Conservation (phyloP, 2,329 filamentous ascomycete species). For the Simplicillium sp. region DNA sequence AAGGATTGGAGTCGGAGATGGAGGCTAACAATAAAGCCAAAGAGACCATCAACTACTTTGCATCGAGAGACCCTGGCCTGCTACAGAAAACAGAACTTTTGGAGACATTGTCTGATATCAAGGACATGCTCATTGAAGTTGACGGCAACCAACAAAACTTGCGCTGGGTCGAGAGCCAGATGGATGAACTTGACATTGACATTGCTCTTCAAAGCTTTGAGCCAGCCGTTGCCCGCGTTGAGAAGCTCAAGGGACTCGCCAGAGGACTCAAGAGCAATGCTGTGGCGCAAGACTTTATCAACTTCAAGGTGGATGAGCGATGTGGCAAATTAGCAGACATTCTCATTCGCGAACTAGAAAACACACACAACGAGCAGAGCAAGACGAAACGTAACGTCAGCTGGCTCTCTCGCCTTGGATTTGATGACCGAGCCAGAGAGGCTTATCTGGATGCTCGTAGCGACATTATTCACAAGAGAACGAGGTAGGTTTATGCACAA, state of each 20-base stretch:
- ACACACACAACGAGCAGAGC: slow-evolving; percentile 65
- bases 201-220: slow-evolving; percentile 88
- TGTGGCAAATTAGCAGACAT: slow-evolving; percentile 67
- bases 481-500: slow-evolving; percentile 48
- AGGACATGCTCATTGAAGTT: slow-evolving; percentile 87
- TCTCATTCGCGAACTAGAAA: slow-evolving; percentile 67
- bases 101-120: slow-evolving; percentile 67
- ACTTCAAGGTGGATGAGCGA: slow-evolving; percentile 80
- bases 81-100: slow-evolving; percentile 73
- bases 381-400: slow-evolving; percentile 73
- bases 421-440: slow-evolving; percentile 81
- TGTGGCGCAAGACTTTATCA: slow-evolving; percentile 86
- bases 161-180: slow-evolving; percentile 88
- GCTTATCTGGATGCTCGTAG: slow-evolving; percentile 75
- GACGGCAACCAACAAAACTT: slow-evolving; percentile 95
- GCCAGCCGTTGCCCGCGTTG: slow-evolving; percentile 71
- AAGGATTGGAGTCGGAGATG: slow-evolving; percentile 74
- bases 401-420: slow-evolving; percentile 81
- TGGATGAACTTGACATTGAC: slow-evolving; percentile 93
- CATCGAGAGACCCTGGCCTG: slow-evolving; percentile 65
- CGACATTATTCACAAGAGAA: slow-evolving; percentile 69
- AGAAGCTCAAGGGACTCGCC: slow-evolving; percentile 73
- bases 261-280: slow-evolving; percentile 75
- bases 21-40: slow-evolving; percentile 77
- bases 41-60: slow-evolving; percentile 80